phyloP scores from a whole-genome alignment of 257 asterid genomes.

The Mentha longifolia region DNA sequence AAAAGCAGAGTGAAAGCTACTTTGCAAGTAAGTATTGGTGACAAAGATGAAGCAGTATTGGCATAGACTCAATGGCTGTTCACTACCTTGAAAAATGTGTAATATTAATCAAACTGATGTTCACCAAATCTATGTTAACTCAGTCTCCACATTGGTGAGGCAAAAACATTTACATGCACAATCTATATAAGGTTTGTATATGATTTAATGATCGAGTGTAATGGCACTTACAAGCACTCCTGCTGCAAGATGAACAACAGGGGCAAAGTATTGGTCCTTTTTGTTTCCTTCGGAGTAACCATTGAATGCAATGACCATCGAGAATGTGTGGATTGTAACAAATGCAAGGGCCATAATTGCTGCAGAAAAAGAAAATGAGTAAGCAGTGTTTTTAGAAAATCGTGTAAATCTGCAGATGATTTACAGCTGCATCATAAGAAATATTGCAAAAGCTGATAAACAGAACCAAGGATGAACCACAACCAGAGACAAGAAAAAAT shows the following conservation, averaged over 20 bases:
- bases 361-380: slow-evolving; percentile 44
- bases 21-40: not conserved
- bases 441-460: slow-evolving; percentile 3
- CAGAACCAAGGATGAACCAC: not conserved
- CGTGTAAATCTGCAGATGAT: not conserved
- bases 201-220: slow-evolving; percentile 7
- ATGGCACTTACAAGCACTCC: slow-evolving; percentile 75
- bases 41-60: not conserved
- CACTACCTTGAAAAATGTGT: not conserved
- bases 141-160: slow-evolving; percentile 21
- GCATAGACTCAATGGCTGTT: slow-evolving; percentile 9
- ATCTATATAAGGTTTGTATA: slow-evolving; percentile 11
- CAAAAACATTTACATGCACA: slow-evolving; percentile 16
- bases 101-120: slow-evolving; percentile 9
- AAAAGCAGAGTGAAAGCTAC: not conserved
- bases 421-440: not conserved
- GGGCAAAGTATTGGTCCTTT: slow-evolving; percentile 74
- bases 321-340: slow-evolving; percentile 91
- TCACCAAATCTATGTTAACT: slow-evolving; percentile 8
- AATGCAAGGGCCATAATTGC: slow-evolving; percentile 93
- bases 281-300: slow-evolving; percentile 80
- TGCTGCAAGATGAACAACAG: slow-evolving; percentile 74
- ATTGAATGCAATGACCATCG: slow-evolving; percentile 92
- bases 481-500: slow-evolving; percentile 87
- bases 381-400: slow-evolving; percentile 13